A percentile compares a stretch with the other conserved stretches of the same genome.
Evolutionary conservation across 495 filamentous ascomycete species (phyloP).

Genomic region (Aspergillus haitiensis): DNA sequence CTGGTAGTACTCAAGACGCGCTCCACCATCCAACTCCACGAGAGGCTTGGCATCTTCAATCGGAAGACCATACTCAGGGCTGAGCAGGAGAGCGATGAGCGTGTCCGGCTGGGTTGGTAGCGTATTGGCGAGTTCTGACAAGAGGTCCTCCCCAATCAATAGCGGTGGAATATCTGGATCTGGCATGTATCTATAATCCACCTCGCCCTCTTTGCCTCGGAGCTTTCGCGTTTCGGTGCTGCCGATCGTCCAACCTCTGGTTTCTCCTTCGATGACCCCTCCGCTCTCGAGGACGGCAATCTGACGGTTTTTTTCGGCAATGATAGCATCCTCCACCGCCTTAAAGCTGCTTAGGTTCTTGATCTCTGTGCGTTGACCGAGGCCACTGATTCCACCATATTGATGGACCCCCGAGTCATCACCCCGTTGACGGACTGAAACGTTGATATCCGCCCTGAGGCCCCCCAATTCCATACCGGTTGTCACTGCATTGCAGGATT

Average conservation of each 20-base stretch:
- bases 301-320: constrained; percentile 86
- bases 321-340: constrained; percentile 89
- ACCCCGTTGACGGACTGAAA: constrained; percentile 68
- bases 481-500: constrained; percentile 75
- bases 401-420: constrained; percentile 43
- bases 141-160: constrained; percentile 67
- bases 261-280: constrained; percentile 80
- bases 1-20: constrained; percentile 79
- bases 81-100: constrained; percentile 58
- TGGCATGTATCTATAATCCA: constrained; percentile 98
- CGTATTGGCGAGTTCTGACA: constrained; percentile 57
- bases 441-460: constrained; percentile 91
- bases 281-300: constrained; percentile 77
- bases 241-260: constrained; percentile 84
- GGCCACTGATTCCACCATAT: constrained; percentile 55
- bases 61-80: constrained; percentile 59
- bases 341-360: constrained; percentile 97
- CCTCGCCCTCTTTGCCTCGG: constrained; percentile 92
- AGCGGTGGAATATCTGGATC: constrained; percentile 88
- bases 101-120: constrained; percentile 72
- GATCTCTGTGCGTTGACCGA: constrained; percentile 93
- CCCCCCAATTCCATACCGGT: constrained; percentile 93
- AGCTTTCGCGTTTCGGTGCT: constrained; percentile 73
- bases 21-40: constrained; percentile 73
- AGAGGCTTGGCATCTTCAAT: constrained; percentile 88